Percentiles rank a stretch among this genome's conserved stretches.
Conservation (phyloP, 257 asterid genomes). For the Orobanche coerulescens region DNA sequence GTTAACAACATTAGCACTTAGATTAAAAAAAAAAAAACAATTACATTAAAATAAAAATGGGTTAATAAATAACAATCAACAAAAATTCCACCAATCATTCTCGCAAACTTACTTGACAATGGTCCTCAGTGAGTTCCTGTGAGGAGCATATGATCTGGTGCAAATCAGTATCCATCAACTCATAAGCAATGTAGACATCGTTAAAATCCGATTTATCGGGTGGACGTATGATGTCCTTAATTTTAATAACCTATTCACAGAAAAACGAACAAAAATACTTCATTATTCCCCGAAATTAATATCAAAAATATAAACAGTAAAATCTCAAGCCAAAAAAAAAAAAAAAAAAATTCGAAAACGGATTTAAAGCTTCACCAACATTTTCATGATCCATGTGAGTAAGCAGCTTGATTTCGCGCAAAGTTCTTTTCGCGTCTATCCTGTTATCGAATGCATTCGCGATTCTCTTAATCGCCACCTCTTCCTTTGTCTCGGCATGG, state of each 20-base stretch:
- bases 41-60: not conserved
- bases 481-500: constrained; percentile 61
- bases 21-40: not conserved
- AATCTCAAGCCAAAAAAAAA: not conserved
- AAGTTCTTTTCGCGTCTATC: constrained; percentile 78
- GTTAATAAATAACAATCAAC: not conserved
- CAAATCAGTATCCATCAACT: constrained; percentile 86
- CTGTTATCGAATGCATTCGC: constrained; percentile 83
- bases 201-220: constrained; percentile 51
- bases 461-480: constrained; percentile 81
- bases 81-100: not conserved
- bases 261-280: not conserved
- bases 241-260: constrained; percentile 49
- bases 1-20: not conserved
- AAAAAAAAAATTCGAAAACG: not conserved
- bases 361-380: constrained; percentile 33
- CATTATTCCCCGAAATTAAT: not conserved
- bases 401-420: constrained; percentile 84
- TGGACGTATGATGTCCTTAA: constrained; percentile 73
- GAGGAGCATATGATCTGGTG: constrained; percentile 79
- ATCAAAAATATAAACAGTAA: not conserved
- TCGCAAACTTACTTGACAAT: constrained; percentile 59
- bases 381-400: constrained; percentile 91
- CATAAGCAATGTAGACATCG: constrained; percentile 77
- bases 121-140: constrained; percentile 77